Base-by-base conservation (phyloP, 768 basidiomycete species). In the Tulasnella sp. region DNA sequence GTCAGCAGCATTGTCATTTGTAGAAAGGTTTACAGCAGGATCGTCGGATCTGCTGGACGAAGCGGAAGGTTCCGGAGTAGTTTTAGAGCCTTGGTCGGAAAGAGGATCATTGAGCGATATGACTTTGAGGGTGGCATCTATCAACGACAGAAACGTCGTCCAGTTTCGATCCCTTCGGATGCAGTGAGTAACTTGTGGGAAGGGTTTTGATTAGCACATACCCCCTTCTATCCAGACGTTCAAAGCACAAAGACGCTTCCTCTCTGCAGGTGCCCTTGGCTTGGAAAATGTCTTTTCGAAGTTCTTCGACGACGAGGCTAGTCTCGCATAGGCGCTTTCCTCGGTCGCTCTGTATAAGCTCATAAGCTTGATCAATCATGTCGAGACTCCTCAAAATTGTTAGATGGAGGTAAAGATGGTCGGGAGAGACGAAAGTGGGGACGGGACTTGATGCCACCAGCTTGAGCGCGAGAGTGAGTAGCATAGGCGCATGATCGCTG, bases 361-460 rank as follows among this genome's bases (percentile, higher is more conserved):
- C 78, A 42, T 76, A 74, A 0, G 86, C 86, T 62, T 89, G 86
- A 50, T 86, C 82, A 49, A 76, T 77, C 17, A 83, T 72, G 43
- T 76, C 71, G 23, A 89, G 71, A 27, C 63, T 88, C 81, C 41
- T 49, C 37, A 91, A 74, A 56, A 92, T 79, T 5, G 72, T 74
- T 1, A 88, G 72, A 63, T 88, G 82, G 48, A 90, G 76, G 64
- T 85, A 75, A 66, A 91, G 85, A 31, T 88, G 79, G 62, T 91
- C 88, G 0, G 86, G 74, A 56, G 73, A 77, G 46, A 77, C 67
- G 65, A 80, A 81, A 2, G 82, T 80, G 4, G 81, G 80, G 1
- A 78, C 77, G 4, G 79, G 73, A 1, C 40, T 11, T 54, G 7
- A 43, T 23, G 39, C 73, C 37, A 89, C 69, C 6, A 88, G 76